Base-by-base conservation (phyloP, 2,329 filamentous ascomycete species). In the Hypoxylon sp. region DNA sequence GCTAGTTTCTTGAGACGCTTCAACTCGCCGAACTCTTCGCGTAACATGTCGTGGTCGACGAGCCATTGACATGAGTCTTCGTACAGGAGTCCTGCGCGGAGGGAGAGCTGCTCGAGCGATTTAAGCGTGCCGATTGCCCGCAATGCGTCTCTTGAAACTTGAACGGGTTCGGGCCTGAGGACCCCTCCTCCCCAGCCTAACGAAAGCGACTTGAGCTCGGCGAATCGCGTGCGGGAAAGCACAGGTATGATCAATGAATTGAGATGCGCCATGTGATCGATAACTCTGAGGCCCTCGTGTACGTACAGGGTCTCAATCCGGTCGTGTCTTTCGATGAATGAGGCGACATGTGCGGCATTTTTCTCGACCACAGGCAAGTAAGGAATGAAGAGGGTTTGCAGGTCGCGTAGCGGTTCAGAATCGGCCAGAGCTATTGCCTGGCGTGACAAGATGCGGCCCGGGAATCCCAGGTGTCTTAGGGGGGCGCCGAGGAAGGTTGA, bases 161-260 rank as follows among this genome's bases (percentile, higher is more conserved):
- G 28, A 7, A 30, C 6, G 6, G 6, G 28, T 30, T 30, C 28
- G 28, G 28, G n/a, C n/a, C n/a, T n/a, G n/a, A n/a, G n/a, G n/a
- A 30, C 6, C 28, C 28, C 5, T 30, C 28, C 28, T 30, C 28
- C 28, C 28, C 28, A 66, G 7, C n/a, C 13, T 19, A 66, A 25
- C 10, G 51, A 62, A 19, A 66, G 63, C 3, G 63, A 62, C 19
- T 34, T 60, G 9, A 66, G 53, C 30, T 32, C 46, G 17, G 17
- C 17, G 23, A 66, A 62, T 1, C 7, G 25, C 9, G 23, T 45
- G 13, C 5, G 25, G 7, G 34, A 50, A 19, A 65, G 51, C 23
- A 65, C 5, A 2, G 63, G 63, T 7, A 61, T 49, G 23, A 65
- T 56, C 36, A 51, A 3, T 45, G 11, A 23, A 41, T 28, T 30